These are phyloP conservation scores for Pinus taeda DNA, from an alignment of 75 land plant species.

Conservation along the genomic window DNA sequence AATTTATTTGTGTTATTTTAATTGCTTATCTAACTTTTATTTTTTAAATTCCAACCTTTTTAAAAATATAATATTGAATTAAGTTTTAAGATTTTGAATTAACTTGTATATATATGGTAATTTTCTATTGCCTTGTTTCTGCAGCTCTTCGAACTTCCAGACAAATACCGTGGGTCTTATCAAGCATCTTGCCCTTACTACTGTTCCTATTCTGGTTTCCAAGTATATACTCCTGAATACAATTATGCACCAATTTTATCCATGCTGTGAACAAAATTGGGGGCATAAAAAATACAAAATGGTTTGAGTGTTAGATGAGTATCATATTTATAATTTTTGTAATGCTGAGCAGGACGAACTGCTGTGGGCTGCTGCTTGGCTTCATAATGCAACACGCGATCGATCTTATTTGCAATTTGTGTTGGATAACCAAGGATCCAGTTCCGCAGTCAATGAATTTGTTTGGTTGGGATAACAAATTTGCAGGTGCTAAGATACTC, in stretches of 20 bases:
- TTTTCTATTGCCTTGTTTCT: background rate
- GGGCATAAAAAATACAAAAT: no score
- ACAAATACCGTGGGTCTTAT: conserved; percentile 80
- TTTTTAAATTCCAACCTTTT: no score
- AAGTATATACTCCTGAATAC: conserved; percentile 25
- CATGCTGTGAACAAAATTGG: no score
- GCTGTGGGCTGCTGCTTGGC: conserved; percentile 62
- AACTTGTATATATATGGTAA: no score
- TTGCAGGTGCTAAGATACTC: conserved; percentile 25
- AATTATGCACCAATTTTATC: no score
- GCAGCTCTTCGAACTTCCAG: conserved; percentile 85
- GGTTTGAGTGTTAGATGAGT: no score
- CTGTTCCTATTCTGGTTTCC: conserved; percentile 85
- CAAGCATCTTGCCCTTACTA: conserved; percentile 87
- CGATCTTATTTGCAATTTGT: conserved; percentile 21
- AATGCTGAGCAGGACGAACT: conserved; percentile 43
- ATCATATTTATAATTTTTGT: no score
- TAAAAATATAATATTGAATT: no score
- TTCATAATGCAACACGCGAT: conserved; percentile 31
- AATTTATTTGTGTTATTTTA: no score
- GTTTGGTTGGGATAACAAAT: conserved; percentile 56
- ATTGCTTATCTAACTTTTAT: no score
- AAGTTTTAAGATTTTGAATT: no score
- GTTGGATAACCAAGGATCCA: conserved; percentile 13
- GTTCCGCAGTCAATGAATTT: conserved; percentile 18